Percentiles rank a stretch among this genome's conserved stretches.
Conservation (phyloP, 2,329 filamentous ascomycete genomes). For the Ophiocordyceps camponoti-saundersi region DNA sequence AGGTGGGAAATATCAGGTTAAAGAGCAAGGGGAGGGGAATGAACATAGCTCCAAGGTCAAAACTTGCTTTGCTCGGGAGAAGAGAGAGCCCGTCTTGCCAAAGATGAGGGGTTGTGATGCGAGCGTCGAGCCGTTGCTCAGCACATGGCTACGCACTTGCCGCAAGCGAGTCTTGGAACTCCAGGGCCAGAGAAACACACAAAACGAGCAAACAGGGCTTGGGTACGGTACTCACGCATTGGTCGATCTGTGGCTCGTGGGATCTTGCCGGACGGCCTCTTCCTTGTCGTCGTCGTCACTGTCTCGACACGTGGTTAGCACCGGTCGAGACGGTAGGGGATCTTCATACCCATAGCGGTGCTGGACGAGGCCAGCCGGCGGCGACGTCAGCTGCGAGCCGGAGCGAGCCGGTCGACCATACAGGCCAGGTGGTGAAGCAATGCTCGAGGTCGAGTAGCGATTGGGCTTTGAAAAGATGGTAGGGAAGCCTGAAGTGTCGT, state of each 20-base stretch:
- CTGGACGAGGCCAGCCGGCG: slow-evolving; percentile 45
- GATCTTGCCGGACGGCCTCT: slow-evolving; percentile 49
- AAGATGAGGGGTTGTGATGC: not conserved
- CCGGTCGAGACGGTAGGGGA: slow-evolving; percentile 61
- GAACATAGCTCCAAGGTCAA: not conserved
- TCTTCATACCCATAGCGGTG: slow-evolving; percentile 34
- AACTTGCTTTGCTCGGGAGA: not conserved
- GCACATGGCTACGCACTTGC: too few species aligned
- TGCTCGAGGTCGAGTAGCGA: slow-evolving; percentile 75
- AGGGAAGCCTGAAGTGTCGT: slow-evolving; percentile 59
- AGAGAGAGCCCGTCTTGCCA: not conserved
- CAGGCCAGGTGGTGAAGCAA: slow-evolving; percentile 64
- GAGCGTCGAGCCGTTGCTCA: not conserved
- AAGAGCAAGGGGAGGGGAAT: not conserved
- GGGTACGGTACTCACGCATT: slow-evolving; percentile 51
- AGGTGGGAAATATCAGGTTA: not conserved
- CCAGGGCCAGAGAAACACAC: not conserved
- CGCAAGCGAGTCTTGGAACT: too few species aligned
- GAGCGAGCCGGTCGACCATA: slow-evolving; percentile 59
- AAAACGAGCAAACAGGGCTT: not conserved
- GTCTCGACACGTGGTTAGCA: slow-evolving; percentile 73
- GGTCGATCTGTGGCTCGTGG: slow-evolving; percentile 55
- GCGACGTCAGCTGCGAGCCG: slow-evolving; percentile 66
- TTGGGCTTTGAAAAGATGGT: slow-evolving; percentile 70
- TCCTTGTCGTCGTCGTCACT: slow-evolving; percentile 85